These are phyloP conservation scores for Puya raimondii DNA, from an alignment of 176 grass and related monocot species.

Conservation along the genomic window DNA sequence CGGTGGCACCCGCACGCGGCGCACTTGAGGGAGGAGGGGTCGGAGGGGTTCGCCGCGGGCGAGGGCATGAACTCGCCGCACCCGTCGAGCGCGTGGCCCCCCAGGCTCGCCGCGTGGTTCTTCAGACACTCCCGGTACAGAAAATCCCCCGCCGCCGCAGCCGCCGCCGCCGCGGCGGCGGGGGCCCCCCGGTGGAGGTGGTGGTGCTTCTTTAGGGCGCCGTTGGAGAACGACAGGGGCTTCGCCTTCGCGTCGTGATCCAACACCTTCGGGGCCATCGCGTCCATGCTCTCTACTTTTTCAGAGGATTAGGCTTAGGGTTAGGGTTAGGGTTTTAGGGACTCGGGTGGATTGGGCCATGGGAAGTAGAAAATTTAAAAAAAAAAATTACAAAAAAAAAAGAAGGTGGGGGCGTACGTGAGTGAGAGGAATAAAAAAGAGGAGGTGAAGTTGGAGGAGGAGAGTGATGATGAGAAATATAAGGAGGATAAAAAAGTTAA, in stretches of 20 bases:
- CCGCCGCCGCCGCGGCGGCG: slow-evolving; percentile 11
- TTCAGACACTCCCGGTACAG: slow-evolving; percentile 91
- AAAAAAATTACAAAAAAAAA: neutral
- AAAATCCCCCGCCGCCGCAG: neutral
- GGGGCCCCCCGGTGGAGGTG: neutral
- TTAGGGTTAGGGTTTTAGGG: slow-evolving; percentile 30
- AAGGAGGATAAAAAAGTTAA: neutral
- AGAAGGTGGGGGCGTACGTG: neutral
- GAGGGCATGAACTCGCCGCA: slow-evolving; percentile 93
- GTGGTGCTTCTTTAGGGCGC: slow-evolving; percentile 56
- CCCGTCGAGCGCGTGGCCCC: slow-evolving; percentile 77
- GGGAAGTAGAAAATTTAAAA: neutral
- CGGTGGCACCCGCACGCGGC: slow-evolving; percentile 93
- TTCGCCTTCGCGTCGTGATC: slow-evolving; percentile 24
- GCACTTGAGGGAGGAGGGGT: slow-evolving; percentile 63
- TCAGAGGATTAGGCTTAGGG: neutral
- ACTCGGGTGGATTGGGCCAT: slow-evolving; percentile 1
- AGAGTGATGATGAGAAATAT: neutral
- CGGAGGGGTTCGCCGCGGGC: slow-evolving; percentile 29
- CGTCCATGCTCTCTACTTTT: slow-evolving; percentile 21
- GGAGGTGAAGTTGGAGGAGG: slow-evolving; percentile 1
- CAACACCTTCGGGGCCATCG: slow-evolving; percentile 19
- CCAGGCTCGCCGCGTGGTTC: slow-evolving; percentile 90
- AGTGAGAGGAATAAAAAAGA: slow-evolving; percentile 5
- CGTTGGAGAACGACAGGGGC: slow-evolving; percentile 62